phyloP scores from a whole-genome alignment of 2,329 filamentous ascomycete genomes.

The Microdochium bolleyi region DNA sequence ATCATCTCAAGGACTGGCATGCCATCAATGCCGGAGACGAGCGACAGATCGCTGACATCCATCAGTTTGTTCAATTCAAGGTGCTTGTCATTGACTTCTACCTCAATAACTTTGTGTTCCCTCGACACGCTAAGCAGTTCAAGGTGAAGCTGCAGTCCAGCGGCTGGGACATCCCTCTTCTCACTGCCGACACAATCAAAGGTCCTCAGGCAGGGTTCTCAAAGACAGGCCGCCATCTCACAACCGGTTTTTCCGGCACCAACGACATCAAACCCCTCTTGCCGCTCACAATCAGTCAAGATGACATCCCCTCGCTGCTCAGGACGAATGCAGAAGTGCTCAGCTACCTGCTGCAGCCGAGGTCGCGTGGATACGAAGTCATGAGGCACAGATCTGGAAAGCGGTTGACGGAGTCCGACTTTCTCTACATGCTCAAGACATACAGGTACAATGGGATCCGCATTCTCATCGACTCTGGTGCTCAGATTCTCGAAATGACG shows the following conservation, averaged over 20 bases:
- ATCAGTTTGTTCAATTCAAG: constrained; percentile 37
- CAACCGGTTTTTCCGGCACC: constrained; percentile 65
- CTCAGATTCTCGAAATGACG: constrained; percentile 54
- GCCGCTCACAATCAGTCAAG: constrained; percentile 52
- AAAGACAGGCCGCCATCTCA: constrained; percentile 22
- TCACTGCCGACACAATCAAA: constrained; percentile 13
- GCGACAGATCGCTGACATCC: constrained; percentile 40
- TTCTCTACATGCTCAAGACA: constrained; percentile 31
- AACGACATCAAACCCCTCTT: constrained; percentile 56
- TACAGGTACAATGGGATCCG: constrained; percentile 24
- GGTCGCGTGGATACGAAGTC: constrained; percentile 39
- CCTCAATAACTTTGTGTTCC: constrained; percentile 57
- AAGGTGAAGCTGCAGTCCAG: constrained; percentile 54
- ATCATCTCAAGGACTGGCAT: constrained; percentile 40
- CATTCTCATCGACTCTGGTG: constrained; percentile 57
- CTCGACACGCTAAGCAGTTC: constrained; percentile 57
- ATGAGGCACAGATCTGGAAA: constrained; percentile 19
- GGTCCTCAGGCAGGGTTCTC: constrained; percentile 4
- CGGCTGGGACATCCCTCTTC: constrained; percentile 58
- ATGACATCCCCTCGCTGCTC: constrained; percentile 44
- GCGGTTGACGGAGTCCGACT: constrained; percentile 32
- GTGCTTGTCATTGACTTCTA: constrained; percentile 50
- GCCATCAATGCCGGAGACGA: constrained; percentile 52
- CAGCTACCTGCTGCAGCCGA: constrained; percentile 42
- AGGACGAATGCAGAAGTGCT: constrained; percentile 60